Percentiles rank a stretch among this genome's conserved stretches.
These are phyloP conservation scores for Mycosphaerelloides madeirae DNA, from an alignment of 2,329 filamentous ascomycete genomes.

Conservation along the genomic window DNA sequence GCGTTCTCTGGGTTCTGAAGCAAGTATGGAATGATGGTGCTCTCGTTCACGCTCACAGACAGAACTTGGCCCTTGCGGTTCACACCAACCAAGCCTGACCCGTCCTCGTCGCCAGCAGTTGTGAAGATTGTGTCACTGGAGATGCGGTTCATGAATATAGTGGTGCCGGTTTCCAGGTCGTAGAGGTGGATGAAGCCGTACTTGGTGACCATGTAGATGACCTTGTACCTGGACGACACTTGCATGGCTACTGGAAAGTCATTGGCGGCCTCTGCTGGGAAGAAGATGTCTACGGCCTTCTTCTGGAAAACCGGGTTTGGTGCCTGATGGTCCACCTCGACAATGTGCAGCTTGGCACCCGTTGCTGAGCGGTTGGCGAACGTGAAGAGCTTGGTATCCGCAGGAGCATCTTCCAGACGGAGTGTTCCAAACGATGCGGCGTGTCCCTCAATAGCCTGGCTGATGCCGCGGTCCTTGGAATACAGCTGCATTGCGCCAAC, in stretches of 20 bases:
- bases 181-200: slow-evolving; percentile 99
- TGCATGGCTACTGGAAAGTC: slow-evolving; percentile 99
- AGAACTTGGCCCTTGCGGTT: slow-evolving; percentile 97
- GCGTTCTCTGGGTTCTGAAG: slow-evolving; percentile 94
- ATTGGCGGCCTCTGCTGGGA: slow-evolving; percentile 89
- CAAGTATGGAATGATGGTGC: slow-evolving; percentile 85
- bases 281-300: slow-evolving; percentile 96
- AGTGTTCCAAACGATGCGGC: slow-evolving; percentile 90
- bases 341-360: slow-evolving; percentile 92
- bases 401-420: slow-evolving; percentile 78
- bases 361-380: slow-evolving; percentile 88
- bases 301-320: slow-evolving; percentile 87
- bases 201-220: slow-evolving; percentile 96
- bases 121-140: slow-evolving; percentile 99
- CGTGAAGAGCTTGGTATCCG: slow-evolving; percentile 92
- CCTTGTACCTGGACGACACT: slow-evolving; percentile 91
- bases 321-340: slow-evolving; percentile 91
- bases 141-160: slow-evolving; percentile 99
- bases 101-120: slow-evolving; percentile 76
- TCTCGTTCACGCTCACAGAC: slow-evolving; percentile 88
- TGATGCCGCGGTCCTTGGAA: slow-evolving; percentile 92
- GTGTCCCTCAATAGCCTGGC: slow-evolving; percentile 95
- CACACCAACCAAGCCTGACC: slow-evolving; percentile 84
- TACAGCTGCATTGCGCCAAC: slow-evolving; percentile 97
- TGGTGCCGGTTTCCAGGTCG: slow-evolving; percentile 89